A percentile compares a stretch with the other conserved stretches of the same genome.
phyloP scores from a whole-genome alignment of 2,329 filamentous ascomycete genomes.

The Graphium sp. region DNA sequence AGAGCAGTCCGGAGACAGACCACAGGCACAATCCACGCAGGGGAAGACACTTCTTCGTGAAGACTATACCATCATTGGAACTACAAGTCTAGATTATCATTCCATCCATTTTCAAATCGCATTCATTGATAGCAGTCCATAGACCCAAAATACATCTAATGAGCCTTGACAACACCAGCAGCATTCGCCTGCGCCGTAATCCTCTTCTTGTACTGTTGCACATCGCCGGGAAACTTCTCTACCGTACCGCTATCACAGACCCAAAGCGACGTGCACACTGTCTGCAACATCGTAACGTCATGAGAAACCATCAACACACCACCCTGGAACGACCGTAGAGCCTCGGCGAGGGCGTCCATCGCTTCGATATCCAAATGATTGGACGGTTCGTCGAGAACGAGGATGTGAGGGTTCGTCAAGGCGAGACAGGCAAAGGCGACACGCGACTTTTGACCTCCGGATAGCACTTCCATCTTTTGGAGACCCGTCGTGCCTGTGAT shows the following conservation, averaged over 20 bases:
- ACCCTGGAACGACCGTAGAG: conserved; percentile 74
- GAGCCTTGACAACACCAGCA: conserved; percentile 64
- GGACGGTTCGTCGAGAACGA: conserved; percentile 94
- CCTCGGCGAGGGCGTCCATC: conserved; percentile 85
- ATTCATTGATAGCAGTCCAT: no score
- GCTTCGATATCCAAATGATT: conserved; percentile 99
- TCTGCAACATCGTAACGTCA: conserved; percentile 97
- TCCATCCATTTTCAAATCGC: no score
- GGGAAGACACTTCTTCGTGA: neutral
- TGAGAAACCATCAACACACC: conserved; percentile 97
- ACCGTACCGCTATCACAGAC: conserved; percentile 90
- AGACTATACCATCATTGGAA: neutral
- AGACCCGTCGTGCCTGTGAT: conserved; percentile 90
- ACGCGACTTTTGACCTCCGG: conserved; percentile 95
- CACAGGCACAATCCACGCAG: neutral
- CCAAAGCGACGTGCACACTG: conserved; percentile 88
- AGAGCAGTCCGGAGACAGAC: no score
- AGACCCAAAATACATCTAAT: no score
- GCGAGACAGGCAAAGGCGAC: conserved; percentile 96
- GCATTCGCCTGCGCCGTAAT: conserved; percentile 80
- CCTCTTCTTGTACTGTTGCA: conserved; percentile 94
- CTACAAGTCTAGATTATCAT: neutral
- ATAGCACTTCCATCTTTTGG: conserved; percentile 87
- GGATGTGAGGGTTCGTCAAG: conserved; percentile 84
- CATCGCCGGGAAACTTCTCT: conserved; percentile 89